Base-by-base conservation (phyloP, 2,329 filamentous ascomycete species). In the Cucurbitaria berberidis region DNA sequence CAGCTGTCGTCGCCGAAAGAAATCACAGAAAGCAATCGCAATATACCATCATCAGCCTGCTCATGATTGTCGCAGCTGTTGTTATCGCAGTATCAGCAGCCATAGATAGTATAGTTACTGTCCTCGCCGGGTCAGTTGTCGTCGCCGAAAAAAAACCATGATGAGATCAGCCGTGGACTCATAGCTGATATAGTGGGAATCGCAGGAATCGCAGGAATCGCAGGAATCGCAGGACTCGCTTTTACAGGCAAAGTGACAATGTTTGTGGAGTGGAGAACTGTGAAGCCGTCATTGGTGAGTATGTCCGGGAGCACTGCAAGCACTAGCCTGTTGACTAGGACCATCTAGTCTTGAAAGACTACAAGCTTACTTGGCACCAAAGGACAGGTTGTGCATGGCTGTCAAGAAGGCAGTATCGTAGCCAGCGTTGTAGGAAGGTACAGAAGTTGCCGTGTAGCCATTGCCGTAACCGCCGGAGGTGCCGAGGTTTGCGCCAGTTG, bases 321-420 rank as follows among this genome's bases (percentile, higher is more conserved):
- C 3, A 21, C 7, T 38, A 7, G 5, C 3, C 30, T 13, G 5
- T 5, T 13, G 15, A 38, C 35, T 6, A 3, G 13, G 19, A 7
- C 7, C 11, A 21, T 9, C 24, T 9, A 22, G 10, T 11, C 35
- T 15, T n/a, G n/a, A 11, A 22, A 38, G 9, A 5, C 9, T 13
- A 26, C 13, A 5, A 3, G 3, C 30, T 16, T 59, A 66, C 42
- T 65, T 66, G 51, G 42, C 45, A 30, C 45, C 48, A 16, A 70
- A 57, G 34, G 62, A 62, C 53, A 71, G 51, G 51, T 65, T 68
- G n/a, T 68, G 64, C 58, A 69, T 62, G 16, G 63, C 63, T 13
- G 47, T 44, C 29, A 64, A 15, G 35, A 64, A 39, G 19, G 55
- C 32, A 9, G 57, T 46, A 26, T 67, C 60, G 21, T 58, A 60